These are phyloP conservation scores for Flammula alnicola DNA, from an alignment of 1,284 basidiomycete species.

Conservation along the genomic window DNA sequence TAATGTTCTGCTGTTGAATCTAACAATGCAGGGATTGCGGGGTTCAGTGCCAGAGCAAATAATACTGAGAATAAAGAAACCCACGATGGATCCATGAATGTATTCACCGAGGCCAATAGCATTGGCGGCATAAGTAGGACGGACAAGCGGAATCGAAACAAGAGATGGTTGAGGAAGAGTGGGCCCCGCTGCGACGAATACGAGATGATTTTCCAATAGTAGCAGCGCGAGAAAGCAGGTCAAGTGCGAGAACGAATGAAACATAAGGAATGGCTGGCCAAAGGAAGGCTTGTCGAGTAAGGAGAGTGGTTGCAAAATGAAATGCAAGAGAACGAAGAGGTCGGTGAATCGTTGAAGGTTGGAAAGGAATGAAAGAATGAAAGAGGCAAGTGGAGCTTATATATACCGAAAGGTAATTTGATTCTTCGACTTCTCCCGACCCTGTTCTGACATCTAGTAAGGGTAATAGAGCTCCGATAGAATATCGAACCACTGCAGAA, in stretches of 20 bases:
- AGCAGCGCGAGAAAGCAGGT: background rate
- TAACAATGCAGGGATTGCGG: slow-evolving; percentile 2
- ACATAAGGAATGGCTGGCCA: too few species aligned
- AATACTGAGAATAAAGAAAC: background rate
- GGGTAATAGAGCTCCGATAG: too few species aligned
- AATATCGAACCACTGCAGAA: too few species aligned
- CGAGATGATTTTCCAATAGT: background rate
- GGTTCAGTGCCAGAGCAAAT: background rate
- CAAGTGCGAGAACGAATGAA: background rate
- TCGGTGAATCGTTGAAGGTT: too few species aligned
- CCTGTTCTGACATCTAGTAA: too few species aligned
- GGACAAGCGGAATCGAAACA: slow-evolving; percentile 13
- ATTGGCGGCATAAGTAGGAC: background rate
- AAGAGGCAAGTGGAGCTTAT: too few species aligned
- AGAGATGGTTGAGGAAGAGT: slow-evolving; percentile 2
- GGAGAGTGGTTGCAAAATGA: too few species aligned
- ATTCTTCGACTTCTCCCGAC: too few species aligned
- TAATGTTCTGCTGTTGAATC: slow-evolving; percentile 37
- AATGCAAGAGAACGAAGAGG: too few species aligned
- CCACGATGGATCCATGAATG: slow-evolving; percentile 18
- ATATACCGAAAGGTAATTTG: too few species aligned
- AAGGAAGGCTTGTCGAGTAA: too few species aligned
- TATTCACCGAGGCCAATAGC: background rate
- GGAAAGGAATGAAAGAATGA: too few species aligned
- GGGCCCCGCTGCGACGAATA: background rate